Percentiles rank a stretch among this genome's conserved stretches.
phyloP scores from a whole-genome alignment of 179 eudicot genomes.

The Drosera spatulata region DNA sequence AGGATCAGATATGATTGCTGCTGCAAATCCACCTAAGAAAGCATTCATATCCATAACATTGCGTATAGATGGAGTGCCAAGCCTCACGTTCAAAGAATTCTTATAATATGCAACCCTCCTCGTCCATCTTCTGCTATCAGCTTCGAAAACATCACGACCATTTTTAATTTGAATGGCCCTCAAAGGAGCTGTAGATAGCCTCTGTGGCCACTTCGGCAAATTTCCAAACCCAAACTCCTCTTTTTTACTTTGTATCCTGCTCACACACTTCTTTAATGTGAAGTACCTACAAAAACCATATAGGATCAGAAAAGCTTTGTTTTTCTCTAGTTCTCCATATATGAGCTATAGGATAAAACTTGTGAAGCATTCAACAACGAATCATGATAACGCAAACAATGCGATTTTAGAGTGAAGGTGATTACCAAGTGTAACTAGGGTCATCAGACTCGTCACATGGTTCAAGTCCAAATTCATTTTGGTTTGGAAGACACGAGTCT shows the following conservation, averaged over 20 bases:
- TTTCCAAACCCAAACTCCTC: constrained; percentile 57
- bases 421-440: constrained; percentile 76
- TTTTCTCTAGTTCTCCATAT: not conserved
- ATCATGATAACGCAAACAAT: no score
- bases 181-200: constrained; percentile 62
- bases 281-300: constrained; percentile 44
- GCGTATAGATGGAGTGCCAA: constrained; percentile 32
- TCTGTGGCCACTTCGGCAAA: constrained; percentile 83
- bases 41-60: constrained; percentile 54
- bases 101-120: constrained; percentile 31
- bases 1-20: constrained; percentile 31
- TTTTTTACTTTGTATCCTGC: constrained; percentile 42
- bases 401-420: no score
- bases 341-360: no score
- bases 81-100: constrained; percentile 21
- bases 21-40: constrained; percentile 47
- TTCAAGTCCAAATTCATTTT: constrained; percentile 66
- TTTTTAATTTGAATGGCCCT: constrained; percentile 51
- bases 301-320: not conserved
- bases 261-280: constrained; percentile 75
- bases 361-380: no score
- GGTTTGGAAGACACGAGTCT: constrained; percentile 65
- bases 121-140: constrained; percentile 39
- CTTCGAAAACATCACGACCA: constrained; percentile 69
- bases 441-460: constrained; percentile 71